Base-by-base conservation (phyloP, 164 flowering plant species). In the Paratinospora sagittata region DNA sequence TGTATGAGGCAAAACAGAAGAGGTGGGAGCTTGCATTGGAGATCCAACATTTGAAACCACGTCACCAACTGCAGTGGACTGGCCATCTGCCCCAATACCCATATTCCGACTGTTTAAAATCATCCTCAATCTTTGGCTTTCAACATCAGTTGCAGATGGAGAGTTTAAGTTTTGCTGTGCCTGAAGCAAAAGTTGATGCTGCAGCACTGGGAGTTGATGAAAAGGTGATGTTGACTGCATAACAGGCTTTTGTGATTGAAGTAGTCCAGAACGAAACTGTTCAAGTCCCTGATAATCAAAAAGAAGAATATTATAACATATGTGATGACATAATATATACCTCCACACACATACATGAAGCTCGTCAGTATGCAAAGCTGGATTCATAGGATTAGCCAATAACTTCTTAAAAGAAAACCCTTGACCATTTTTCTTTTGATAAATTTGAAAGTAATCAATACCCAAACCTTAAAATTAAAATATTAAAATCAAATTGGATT, bases 201-300 rank as follows among this genome's bases (percentile, higher is more conserved):
- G 98, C 76, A 94, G 73, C 92, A 90, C 82, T 69, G 88, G 97
- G 68, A 90, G 85, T 74, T 95, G 97, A 75, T 91, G 96, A 84
- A 85, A 90, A 14, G 95, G 88, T 79, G 89, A 97, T 70, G 96
- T 82, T 69, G 93, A 85, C 77, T 88, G 97, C 70, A 91, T 91
- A 72, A 79, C 90, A 41, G 97, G 78, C 73, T 92, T 95, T 70
- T 86, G 98, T 79, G 87, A 95, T 79, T 86, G 99, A 73, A 94
- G 90, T 72, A 91, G 70, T 66, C 97, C 97, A 23, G 92, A 74
- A 8, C 95, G 93, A 26, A 90, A 88, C 71, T 84, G 95, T 27
- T 92, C 97, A 39, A 86, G 71, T 33, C 97, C 98, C 97, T 90
- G 6, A 5, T 57, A 60, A 47, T 66, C 21, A 39, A 47, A 55